Conservation (phyloP, 2,329 filamentous ascomycete genomes). For the Epichloe gansuensis region DNA sequence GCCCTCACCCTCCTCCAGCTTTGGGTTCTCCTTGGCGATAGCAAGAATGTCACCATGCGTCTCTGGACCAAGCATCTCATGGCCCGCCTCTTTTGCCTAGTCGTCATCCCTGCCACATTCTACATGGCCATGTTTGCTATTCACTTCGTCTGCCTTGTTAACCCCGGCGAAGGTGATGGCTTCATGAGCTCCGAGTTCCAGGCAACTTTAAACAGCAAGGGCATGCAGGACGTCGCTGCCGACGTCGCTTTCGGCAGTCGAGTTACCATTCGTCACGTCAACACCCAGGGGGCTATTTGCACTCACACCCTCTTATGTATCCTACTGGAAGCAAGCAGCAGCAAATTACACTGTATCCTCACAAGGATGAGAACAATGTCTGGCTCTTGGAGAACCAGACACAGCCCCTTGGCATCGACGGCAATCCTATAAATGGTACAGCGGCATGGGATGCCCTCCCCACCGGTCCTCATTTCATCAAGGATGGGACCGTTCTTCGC, state of each 20-base stretch:
- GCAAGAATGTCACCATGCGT: conserved; percentile 71
- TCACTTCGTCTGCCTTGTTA: conserved; percentile 85
- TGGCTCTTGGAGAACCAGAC: conserved; percentile 95
- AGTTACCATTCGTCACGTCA: conserved; percentile 79
- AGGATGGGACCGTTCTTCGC: conserved; percentile 68
- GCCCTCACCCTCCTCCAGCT: conserved; percentile 81
- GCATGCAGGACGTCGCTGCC: conserved; percentile 87
- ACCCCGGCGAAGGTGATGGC: conserved; percentile 93
- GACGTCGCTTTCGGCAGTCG: conserved; percentile 85
- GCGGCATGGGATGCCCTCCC: conserved; percentile 68
- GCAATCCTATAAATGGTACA: conserved; percentile 67
- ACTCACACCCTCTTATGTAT: conserved; percentile 97
- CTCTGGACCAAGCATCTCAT: conserved; percentile 90
- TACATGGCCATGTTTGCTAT: conserved; percentile 97
- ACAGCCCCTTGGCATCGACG: conserved; percentile 67
- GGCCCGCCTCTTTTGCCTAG: conserved; percentile 80
- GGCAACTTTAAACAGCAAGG: conserved; percentile 90
- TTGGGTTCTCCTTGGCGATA: conserved; percentile 88
- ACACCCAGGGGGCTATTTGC: conserved; percentile 94
- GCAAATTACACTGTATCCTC: conserved; percentile 94
- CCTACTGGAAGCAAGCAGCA: conserved; percentile 96
- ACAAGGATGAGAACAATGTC: conserved; percentile 97
- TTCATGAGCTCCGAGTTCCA: conserved; percentile 99
- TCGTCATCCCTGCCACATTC: conserved; percentile 77
- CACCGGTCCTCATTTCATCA: conserved; percentile 51